These are phyloP conservation scores for Auriculariales sp. DNA, from an alignment of 768 basidiomycete genomes.

Conservation along the genomic window DNA sequence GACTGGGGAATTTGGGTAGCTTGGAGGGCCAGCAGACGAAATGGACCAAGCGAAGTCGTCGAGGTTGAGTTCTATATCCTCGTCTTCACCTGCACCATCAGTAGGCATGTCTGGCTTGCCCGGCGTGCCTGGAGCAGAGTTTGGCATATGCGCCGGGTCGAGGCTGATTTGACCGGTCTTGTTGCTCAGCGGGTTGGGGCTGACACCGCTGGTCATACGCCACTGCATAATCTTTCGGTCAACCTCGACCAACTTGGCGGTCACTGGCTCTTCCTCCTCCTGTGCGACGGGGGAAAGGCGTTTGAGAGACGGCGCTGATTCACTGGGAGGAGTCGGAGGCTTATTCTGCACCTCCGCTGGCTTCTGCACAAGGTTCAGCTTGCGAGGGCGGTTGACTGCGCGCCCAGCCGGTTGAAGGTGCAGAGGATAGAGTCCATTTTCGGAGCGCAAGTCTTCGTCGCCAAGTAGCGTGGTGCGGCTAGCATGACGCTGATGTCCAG, in stretches of 20 bases:
- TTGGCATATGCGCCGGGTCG: conserved; percentile 38
- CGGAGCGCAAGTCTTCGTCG: conserved; percentile 10
- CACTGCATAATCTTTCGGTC: conserved; percentile 49
- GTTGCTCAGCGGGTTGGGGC: conserved; percentile 26
- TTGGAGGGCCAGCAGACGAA: conserved; percentile 49
- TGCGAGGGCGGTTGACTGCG: background rate
- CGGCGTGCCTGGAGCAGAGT: conserved; percentile 18
- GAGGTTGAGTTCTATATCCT: conserved; percentile 33
- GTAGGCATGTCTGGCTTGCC: conserved; percentile 14
- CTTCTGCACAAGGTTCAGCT: background rate
- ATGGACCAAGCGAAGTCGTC: conserved; percentile 60
- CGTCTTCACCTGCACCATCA: conserved; percentile 12
- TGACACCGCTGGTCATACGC: conserved; percentile 34
- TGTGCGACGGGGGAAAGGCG: conserved; percentile 48
- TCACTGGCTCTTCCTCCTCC: conserved; percentile 39
- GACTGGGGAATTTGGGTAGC: conserved; percentile 19
- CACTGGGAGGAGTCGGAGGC: background rate
- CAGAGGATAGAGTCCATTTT: background rate
- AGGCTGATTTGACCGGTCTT: conserved; percentile 32
- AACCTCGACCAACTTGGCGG: conserved; percentile 34
- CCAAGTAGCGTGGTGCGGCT: conserved; percentile 30
- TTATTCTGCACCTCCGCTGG: background rate
- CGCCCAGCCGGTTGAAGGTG: background rate
- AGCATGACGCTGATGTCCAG: conserved; percentile 35
- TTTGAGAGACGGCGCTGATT: conserved; percentile 11